Evolutionary conservation across 2,329 filamentous ascomycete genomes (phyloP).

Genomic region (Fusarium multiceps): DNA sequence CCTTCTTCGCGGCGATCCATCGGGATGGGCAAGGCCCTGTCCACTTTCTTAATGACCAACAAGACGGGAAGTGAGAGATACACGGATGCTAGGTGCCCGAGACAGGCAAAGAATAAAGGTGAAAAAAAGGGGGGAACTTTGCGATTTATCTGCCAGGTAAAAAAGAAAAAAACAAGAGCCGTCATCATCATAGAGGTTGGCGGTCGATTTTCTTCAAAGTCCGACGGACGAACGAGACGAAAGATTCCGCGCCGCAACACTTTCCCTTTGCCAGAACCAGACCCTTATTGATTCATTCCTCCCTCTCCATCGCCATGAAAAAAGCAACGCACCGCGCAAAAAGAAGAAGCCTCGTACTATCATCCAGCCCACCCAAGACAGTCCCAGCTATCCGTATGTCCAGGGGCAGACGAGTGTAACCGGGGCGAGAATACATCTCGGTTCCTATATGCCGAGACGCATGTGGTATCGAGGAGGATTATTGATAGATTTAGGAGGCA

Average conservation of each 20-base stretch:
- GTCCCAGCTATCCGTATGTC: constrained; percentile 49
- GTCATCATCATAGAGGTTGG: constrained; percentile 41
- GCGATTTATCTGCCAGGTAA: constrained; percentile 48
- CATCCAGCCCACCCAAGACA: constrained; percentile 52
- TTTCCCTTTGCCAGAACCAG: constrained; percentile 52
- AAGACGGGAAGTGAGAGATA: constrained; percentile 33
- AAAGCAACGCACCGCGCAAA: constrained; percentile 52
- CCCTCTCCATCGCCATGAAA: constrained; percentile 51
- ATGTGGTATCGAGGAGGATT: constrained; percentile 52
- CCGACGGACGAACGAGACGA: constrained; percentile 46
- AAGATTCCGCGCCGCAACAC: constrained; percentile 53
- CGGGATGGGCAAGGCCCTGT: constrained; percentile 30
- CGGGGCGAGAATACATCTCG: constrained; percentile 51
- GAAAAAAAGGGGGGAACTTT: constrained; percentile 39
- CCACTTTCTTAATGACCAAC: constrained; percentile 37
- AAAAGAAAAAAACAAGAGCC: constrained; percentile 38
- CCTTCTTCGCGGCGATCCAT: constrained; percentile 48
- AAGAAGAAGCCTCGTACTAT: constrained; percentile 49
- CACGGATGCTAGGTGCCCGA: constrained; percentile 38
- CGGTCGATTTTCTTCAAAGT: constrained; percentile 39
- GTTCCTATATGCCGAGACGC: constrained; percentile 52
- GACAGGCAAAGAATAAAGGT: constrained; percentile 29
- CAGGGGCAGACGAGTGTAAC: constrained; percentile 46
- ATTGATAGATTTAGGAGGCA: constrained; percentile 62
- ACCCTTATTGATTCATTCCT: constrained; percentile 50